Conservation (phyloP, 164 flowering plant species). For the Kingdonia uniflora region DNA sequence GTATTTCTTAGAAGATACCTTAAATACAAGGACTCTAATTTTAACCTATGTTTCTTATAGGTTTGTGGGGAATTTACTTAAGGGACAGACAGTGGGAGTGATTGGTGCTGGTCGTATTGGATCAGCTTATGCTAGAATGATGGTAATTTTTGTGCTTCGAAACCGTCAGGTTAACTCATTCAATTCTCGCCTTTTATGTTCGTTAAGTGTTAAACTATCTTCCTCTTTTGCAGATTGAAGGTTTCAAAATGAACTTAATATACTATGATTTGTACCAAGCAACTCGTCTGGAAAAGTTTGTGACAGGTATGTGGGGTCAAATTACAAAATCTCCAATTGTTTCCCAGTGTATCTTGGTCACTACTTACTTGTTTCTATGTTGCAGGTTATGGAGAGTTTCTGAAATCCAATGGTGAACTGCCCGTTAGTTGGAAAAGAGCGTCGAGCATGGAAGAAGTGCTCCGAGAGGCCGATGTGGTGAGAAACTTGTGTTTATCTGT, state of each 20-base stretch:
- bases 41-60: constrained; percentile 19
- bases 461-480: constrained; percentile 81
- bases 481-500: constrained; percentile 9
- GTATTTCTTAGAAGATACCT: neutral
- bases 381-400: constrained; percentile 83
- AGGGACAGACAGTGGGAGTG: constrained; percentile 96
- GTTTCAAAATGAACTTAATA: constrained; percentile 96
- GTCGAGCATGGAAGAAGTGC: constrained; percentile 76
- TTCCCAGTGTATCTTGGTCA: neutral
- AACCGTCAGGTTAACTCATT: too few relatives aligned
- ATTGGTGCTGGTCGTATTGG: constrained; percentile 99
- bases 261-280: constrained; percentile 93
- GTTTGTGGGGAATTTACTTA: constrained; percentile 90
- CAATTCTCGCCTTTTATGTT: too few relatives aligned
- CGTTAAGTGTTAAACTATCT: too few relatives aligned
- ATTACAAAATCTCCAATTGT: neutral
- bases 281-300: constrained; percentile 93
- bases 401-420: constrained; percentile 74
- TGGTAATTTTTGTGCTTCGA: constrained; percentile 36
- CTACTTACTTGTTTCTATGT: neutral
- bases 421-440: constrained; percentile 96
- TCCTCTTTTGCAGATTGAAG: constrained; percentile 59
- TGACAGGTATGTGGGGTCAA: constrained; percentile 52
- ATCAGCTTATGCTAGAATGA: constrained; percentile 96
- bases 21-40: neutral